Conservation (phyloP, 108 stramenopile genomes). For the Thalassiosira profunda region DNA sequence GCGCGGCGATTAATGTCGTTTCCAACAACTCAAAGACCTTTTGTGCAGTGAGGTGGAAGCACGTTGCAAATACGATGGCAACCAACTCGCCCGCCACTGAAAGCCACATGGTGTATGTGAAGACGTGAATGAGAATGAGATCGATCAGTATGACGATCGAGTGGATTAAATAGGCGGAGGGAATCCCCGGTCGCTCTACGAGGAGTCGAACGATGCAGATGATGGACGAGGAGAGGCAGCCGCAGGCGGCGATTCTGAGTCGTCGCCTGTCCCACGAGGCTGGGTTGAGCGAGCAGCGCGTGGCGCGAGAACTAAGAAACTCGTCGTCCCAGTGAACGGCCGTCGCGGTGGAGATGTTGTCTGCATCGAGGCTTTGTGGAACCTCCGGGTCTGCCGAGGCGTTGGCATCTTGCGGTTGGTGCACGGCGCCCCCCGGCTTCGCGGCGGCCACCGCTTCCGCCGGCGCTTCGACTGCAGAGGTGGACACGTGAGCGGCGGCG, state of each 20-base stretch:
- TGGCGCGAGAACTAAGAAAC: too few relatives aligned
- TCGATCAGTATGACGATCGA: conserved; percentile 36
- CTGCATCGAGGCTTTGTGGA: too few relatives aligned
- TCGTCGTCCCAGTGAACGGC: too few relatives aligned
- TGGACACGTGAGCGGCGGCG: too few relatives aligned
- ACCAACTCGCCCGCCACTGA: conserved; percentile 25
- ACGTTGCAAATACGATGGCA: conserved; percentile 5
- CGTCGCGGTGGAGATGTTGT: too few relatives aligned
- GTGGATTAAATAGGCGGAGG: conserved; percentile 26
- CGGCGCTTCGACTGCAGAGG: too few relatives aligned
- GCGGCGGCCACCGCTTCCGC: too few relatives aligned
- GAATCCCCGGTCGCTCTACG: not conserved
- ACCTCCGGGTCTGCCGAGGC: too few relatives aligned
- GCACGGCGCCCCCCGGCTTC: too few relatives aligned
- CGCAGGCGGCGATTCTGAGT: not conserved
- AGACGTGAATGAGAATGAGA: conserved; percentile 43
- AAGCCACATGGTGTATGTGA: conserved; percentile 35
- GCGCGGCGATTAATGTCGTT: conserved; percentile 40
- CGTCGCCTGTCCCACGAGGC: conserved; percentile 7
- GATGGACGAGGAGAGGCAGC: conserved; percentile 6
- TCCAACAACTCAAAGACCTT: conserved; percentile 42
- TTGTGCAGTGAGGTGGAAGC: conserved; percentile 31
- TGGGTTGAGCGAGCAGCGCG: conserved; percentile 3
- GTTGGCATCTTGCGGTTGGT: too few relatives aligned
- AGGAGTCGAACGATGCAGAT: conserved; percentile 6